phyloP scores from a whole-genome alignment of 2,329 filamentous ascomycete genomes.

The Colletotrichum sp. region DNA sequence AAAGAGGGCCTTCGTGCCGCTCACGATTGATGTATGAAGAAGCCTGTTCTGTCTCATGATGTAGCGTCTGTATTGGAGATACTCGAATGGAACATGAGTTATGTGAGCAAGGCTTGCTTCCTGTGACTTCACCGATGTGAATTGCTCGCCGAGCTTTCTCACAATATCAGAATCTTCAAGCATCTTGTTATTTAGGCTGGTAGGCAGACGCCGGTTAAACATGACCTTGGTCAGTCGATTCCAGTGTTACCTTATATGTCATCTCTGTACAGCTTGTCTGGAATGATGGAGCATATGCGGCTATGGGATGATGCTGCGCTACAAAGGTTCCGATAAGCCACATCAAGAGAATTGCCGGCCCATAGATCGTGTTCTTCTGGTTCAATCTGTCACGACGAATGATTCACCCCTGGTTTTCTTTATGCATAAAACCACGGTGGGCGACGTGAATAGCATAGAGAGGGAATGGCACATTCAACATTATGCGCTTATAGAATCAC shows the following conservation, averaged over 20 bases:
- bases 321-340: not conserved
- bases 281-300: not conserved
- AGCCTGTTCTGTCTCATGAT: not conserved
- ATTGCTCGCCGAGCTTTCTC: not conserved
- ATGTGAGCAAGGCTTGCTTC: not conserved
- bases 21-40: slow-evolving; percentile 10
- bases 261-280: not conserved
- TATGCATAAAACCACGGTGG: not conserved
- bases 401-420: not conserved
- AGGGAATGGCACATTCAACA: not conserved
- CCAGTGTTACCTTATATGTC: not conserved
- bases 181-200: not conserved
- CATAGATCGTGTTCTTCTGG: not conserved
- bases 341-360: not conserved
- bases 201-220: not conserved
- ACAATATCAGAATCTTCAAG: not conserved
- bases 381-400: not conserved
- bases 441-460: not conserved
- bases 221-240: not conserved
- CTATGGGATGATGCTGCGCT: not conserved
- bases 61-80: not conserved
- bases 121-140: not conserved
- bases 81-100: not conserved
- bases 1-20: not conserved
- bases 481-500: not conserved